phyloP scores from a whole-genome alignment of 305 asterid genomes.

The Coffea humblotiana region DNA sequence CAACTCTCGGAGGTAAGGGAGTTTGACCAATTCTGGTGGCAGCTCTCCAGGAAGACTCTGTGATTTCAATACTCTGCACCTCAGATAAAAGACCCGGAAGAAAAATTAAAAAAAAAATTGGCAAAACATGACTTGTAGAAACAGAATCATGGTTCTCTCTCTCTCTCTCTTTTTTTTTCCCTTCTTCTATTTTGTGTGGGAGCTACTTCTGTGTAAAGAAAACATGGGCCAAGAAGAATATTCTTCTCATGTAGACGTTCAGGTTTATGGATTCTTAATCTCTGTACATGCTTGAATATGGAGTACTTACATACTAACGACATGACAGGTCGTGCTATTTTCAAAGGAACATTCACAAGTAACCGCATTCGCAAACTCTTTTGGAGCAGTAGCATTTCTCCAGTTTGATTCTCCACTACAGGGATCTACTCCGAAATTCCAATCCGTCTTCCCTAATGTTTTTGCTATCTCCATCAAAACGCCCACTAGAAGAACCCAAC shows the following conservation, averaged over 20 bases:
- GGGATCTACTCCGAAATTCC: conserved; percentile 63
- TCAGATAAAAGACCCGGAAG: neutral
- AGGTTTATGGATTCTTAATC: too few species aligned
- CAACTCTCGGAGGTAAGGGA: conserved; percentile 63
- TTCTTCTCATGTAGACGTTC: too few species aligned
- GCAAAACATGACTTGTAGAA: too few species aligned
- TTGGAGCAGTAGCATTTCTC: conserved; percentile 17
- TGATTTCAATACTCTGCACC: conserved; percentile 43
- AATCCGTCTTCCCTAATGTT: conserved; percentile 42
- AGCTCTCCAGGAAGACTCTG: conserved; percentile 53
- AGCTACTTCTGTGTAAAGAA: too few species aligned
- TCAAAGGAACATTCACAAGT: conserved; percentile 39
- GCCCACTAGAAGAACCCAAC: conserved; percentile 31
- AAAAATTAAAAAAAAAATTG: neutral
- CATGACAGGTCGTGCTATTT: conserved; percentile 42
- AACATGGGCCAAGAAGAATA: too few species aligned
- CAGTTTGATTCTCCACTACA: conserved; percentile 47
- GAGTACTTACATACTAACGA: conserved; percentile 42
- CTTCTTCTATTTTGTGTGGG: too few species aligned
- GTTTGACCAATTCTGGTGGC: conserved; percentile 48
- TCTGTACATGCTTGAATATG: too few species aligned
- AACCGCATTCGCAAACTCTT: conserved; percentile 26
- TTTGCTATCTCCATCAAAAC: conserved; percentile 40
- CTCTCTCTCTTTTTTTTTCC: too few species aligned
- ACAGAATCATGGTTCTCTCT: too few species aligned